Evolutionary conservation across 345 rosid genomes (phyloP), one percentile per base, ranked within the genome.

Genomic region (Anastatica hierochuntica): DNA sequence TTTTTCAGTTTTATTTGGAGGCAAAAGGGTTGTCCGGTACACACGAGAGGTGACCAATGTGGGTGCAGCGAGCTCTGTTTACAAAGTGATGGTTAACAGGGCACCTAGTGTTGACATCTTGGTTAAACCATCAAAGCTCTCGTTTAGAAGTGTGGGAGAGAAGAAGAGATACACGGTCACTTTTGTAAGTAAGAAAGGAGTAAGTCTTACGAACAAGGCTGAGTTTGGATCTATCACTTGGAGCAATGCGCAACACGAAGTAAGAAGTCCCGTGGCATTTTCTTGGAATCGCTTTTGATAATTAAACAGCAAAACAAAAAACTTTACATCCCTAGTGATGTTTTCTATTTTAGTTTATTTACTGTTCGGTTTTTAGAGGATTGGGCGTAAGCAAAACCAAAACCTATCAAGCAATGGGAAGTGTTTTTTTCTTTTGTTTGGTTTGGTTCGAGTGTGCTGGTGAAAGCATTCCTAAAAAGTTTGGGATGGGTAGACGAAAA

Each of bases 1-100:
- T 0, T 90, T 90, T 75, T 90, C 98, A 0, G 83, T 90, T 30
- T 36, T 80, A 70, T 86, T 90, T 16, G 75, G 77, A 1, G 58
- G 45, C 55, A 79, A 82, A 60, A 70, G 83, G 74, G 82, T 80
- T 1, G 86, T 82, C 20, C 70, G 87, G 10, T 90, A 90, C 75
- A 80, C 89, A 4, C 68, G 98, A 0, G 82, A 66, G 48, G 67
- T 90, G 43, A 90, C 96, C 35, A 90, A 90, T 16, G 98, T 90
- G 0, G 98, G 98, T 18, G 36, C 77, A 4, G 77, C 83, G 0
- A 72, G 55, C 26, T 86, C 94, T 5, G 24, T 50, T 3, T 90
- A 90, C 67, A 60, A 66, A 7, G 90, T 75, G 14, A 64, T 47
- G 0, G 77, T 76, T 6, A 63, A 49, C 0, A 77, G 76, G 4